Evolutionary conservation across 2,329 filamentous ascomycete species (phyloP).

Genomic region (Cercospora sojina): DNA sequence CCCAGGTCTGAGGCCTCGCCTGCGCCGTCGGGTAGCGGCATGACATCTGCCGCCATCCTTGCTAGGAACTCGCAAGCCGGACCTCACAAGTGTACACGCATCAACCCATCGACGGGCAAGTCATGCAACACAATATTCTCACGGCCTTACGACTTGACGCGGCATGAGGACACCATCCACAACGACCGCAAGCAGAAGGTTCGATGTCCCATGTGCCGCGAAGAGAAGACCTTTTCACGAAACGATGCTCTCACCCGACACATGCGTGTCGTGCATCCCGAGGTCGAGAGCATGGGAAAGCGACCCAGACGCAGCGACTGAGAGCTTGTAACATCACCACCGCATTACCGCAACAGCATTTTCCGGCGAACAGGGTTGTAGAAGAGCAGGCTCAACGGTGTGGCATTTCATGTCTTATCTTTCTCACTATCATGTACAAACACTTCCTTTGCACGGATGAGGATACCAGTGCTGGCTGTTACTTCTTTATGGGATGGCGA

Average conservation of each 20-base stretch:
- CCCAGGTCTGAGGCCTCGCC: slow-evolving; percentile 36
- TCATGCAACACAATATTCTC: slow-evolving; percentile 94
- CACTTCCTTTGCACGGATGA: neutral
- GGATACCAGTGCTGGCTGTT: neutral
- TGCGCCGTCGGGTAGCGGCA: slow-evolving; percentile 38
- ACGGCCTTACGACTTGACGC: slow-evolving; percentile 89
- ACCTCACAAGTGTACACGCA: slow-evolving; percentile 86
- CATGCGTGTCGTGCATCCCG: slow-evolving; percentile 90
- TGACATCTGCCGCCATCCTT: slow-evolving; percentile 57
- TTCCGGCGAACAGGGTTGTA: neutral
- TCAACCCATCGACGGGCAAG: slow-evolving; percentile 93
- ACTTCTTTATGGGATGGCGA: neutral
- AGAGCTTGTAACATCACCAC: neutral
- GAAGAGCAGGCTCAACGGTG: neutral
- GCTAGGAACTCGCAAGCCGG: slow-evolving; percentile 82
- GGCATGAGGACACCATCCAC: slow-evolving; percentile 97
- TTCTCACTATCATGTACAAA: neutral
- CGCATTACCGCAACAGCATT: neutral
- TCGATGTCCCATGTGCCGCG: slow-evolving; percentile 84
- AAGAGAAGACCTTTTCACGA: slow-evolving; percentile 95
- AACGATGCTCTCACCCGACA: slow-evolving; percentile 93
- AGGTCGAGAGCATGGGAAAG: slow-evolving; percentile 77
- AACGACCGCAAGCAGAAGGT: slow-evolving; percentile 94
- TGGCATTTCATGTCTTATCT: neutral
- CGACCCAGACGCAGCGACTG: slow-evolving; percentile 43